Evolutionary conservation across 2,329 filamentous ascomycete species (phyloP), one percentile per base, ranked within the genome.

Genomic region (Aspergillus aculeatinus): DNA sequence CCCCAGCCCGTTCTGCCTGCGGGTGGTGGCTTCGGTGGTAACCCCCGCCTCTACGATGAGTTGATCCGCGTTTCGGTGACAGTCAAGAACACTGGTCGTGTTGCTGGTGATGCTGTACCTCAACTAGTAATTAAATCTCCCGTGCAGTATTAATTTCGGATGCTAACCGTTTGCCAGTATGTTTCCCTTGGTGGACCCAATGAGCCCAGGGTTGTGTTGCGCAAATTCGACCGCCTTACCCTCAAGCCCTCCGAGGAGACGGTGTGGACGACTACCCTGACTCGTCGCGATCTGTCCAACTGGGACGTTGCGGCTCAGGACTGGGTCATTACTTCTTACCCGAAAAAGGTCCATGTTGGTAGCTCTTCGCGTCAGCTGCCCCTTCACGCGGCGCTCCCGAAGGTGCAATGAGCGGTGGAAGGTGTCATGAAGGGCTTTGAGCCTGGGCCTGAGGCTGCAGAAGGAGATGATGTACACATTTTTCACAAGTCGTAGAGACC

Each of bases 281-380:
- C 87, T 5, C 84, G 93, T 44, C 87, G 92, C 59, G 94, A 97
- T 71, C 67, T 97, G 58, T 92, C 89, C 73, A 95, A 92, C 79
- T 97, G 94, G 93, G 91, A 96, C 67, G 80, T 85, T 0, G 81
- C 72, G 1, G 74, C 78, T n/a, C 93, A 97, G 81, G 88, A 97
- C 80, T 98, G 94, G 93, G 84, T 92, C 50, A 80, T 88, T 57
- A 80, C 79, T 31, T 68, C 78, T 23, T 80, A 85, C 66, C 75
- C 80, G 55, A 87, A 87, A 80, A 86, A 79, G 59, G 81, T 86
- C 47, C 84, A 83, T 63, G 85, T 88, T 5, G 86, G 86, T 27
- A 81, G 77, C 64, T 85, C 82, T 4, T 86, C 83, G 60, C 80
- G 85, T 66, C 86, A 83, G 59, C 72, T 88, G 64, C 79, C 78